phyloP scores from a whole-genome alignment of 2,329 filamentous ascomycete genomes.

The Ceratocystis cubensis region DNA sequence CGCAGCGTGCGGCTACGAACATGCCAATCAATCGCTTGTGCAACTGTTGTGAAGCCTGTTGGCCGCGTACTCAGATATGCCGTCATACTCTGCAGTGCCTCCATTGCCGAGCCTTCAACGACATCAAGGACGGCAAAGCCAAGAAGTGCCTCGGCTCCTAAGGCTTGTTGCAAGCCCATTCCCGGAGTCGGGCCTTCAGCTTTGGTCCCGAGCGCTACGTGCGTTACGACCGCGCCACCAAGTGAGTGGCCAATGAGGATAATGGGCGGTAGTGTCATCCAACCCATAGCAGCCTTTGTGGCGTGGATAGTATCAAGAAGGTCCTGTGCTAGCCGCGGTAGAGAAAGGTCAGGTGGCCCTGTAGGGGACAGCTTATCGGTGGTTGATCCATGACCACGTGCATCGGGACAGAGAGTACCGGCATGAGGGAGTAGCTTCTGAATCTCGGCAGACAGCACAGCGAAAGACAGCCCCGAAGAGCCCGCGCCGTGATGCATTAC shows the following conservation, averaged over 20 bases:
- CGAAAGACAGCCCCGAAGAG: constrained; percentile 86
- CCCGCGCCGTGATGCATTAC: constrained; percentile 92
- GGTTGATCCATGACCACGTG: constrained; percentile 72
- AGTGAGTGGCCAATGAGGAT: constrained; percentile 85
- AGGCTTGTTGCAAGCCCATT: constrained; percentile 20
- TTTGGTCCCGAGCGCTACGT: constrained; percentile 49
- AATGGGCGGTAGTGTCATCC: constrained; percentile 59
- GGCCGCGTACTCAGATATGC: constrained; percentile 77
- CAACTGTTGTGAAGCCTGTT: constrained; percentile 59
- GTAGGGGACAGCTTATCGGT: constrained; percentile 26
- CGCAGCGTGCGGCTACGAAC: constrained; percentile 76
- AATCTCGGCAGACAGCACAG: constrained; percentile 64
- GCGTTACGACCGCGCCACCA: constrained; percentile 80
- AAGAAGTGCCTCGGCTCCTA: constrained; percentile 55
- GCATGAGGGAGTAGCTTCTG: constrained; percentile 63
- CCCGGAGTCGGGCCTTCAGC: constrained; percentile 68
- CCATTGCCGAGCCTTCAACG: constrained; percentile 90
- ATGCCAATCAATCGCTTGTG: constrained; percentile 87
- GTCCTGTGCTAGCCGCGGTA: constrained; percentile 62
- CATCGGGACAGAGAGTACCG: constrained; percentile 75
- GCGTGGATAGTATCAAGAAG: constrained; percentile 56
- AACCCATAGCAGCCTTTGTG: constrained; percentile 55
- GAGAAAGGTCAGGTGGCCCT: constrained; percentile 45
- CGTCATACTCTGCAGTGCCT: constrained; percentile 88
- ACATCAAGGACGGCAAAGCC: constrained; percentile 89